Base-by-base conservation (phyloP, 1,139 yeast genomes). In the Candida sanyaensis region DNA sequence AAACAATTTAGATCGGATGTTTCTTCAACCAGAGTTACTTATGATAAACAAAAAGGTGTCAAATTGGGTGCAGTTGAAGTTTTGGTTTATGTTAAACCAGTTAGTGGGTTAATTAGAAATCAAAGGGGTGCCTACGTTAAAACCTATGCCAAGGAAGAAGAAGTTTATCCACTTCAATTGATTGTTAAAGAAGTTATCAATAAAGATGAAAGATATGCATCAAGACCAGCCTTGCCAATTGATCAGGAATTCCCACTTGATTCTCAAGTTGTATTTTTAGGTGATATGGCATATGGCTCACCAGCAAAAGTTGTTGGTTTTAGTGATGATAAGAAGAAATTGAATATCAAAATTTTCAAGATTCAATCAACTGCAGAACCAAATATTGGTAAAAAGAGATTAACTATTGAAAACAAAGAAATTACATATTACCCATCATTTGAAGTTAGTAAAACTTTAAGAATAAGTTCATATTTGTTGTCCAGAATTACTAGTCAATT, bases 211-310 rank as follows among this genome's bases (percentile, higher is more conserved):
- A 80, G 99, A 62, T 90, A 74, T 61, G 69, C 72, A 33, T 90
- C 90, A 57, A 83, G 84, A 55, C 82, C 86, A 1, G 91, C 98
- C 3, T 63, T 82, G 44, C 91, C 97, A 9, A 75, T 93, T 50
- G 84, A 82, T 7, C 82, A 87, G 55, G 98, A 93, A 63, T 93
- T 80, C 66, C 97, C 98, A 24, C 50, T 78, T 6, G 84, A 80
- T 17, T 78, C 88, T 0, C 81, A 82, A 48, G 93, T 85, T 36
- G 80, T 92, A n/a, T 89, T 89, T 62, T 73, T 93, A 52, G 96
- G 98, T 37, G 91, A 87, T 36, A 83, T 84, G 68, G 96, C 92
- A 2, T 93, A 89, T 62, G 99, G 99, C 43, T 80, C 90, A 27
- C 87, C 96, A 44, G 92, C 95, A 11, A 76, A 77, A 24, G 80